phyloP scores from a whole-genome alignment of 2,329 filamentous ascomycete species.

The Cladosporium velox region DNA sequence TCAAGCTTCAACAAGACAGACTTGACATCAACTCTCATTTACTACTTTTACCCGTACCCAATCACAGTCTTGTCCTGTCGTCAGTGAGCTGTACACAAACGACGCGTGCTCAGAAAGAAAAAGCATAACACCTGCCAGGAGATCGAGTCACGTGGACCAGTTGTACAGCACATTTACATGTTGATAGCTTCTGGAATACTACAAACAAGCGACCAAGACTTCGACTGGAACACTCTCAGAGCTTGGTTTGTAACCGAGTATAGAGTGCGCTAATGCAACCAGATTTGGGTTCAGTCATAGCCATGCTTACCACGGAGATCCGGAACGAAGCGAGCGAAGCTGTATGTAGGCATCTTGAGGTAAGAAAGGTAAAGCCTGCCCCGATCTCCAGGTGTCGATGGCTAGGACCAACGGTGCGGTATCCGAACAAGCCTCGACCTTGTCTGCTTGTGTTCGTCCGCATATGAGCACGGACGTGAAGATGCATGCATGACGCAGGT shows the following conservation, averaged over 20 bases:
- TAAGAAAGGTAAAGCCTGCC: neutral
- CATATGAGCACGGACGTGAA: slow-evolving; percentile 2
- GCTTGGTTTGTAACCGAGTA: neutral
- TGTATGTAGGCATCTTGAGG: neutral
- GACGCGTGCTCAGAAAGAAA: neutral
- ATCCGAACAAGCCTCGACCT: slow-evolving; percentile 10
- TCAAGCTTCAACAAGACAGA: neutral
- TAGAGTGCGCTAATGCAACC: neutral
- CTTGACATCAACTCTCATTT: neutral
- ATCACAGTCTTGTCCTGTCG: neutral
- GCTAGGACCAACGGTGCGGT: slow-evolving; percentile 8
- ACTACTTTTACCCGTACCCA: neutral
- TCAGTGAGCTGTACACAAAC: neutral
- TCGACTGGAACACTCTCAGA: neutral
- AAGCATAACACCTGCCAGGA: neutral
- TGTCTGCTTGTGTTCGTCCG: neutral
- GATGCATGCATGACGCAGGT: neutral
- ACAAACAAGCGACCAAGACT: neutral
- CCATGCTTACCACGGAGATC: neutral
- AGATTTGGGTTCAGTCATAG: neutral
- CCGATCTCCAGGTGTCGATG: neutral
- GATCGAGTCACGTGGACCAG: neutral
- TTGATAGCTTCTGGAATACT: neutral
- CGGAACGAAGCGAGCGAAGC: neutral
- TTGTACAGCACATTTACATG: neutral